Evolutionary conservation across 768 basidiomycete species (phyloP), one percentile per base, ranked within the genome.

Genomic region (Pulveroboletus sp.): DNA sequence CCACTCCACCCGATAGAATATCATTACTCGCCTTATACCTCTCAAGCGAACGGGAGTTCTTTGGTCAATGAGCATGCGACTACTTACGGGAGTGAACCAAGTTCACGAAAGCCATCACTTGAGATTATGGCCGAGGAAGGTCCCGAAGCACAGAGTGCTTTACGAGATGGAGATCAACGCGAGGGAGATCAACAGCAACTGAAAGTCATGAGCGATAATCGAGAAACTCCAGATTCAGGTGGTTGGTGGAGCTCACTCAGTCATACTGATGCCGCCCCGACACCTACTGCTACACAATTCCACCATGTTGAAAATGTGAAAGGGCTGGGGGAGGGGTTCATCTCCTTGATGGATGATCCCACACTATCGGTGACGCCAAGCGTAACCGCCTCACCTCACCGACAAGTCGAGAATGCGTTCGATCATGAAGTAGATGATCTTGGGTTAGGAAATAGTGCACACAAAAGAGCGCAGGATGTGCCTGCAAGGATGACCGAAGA

Each of bases 371-470:
- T 75, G 37, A 64, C 69, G 15, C 68, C 59, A 14, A 66, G 42
- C 21, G 32, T 39, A 18, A 50, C 49, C 8, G 24, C 55, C 26
- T 35, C 58, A 32, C 36, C 58, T 17, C 47, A 5, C 35, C 59
- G 48, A 27, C 49, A 45, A 32, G 59, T 37, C 28, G 32, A 55
- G 39, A 41, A 47, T 48, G 15, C 26, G n/a, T 50, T 51, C 45
- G 66, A 73, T 8, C 81, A 82, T 8, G 87, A 87, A 1, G 86
- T 84, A 1, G 93, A 95, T 39, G 93, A 96, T 62, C 77, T 99
- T 44, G 96, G 96, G 1, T 77, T 98, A 54, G 92, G 93, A 3
- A 99, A 98, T 62, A 73, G 69, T 13, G 76, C 77, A 41, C 65
- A 55, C 17, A 77, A 69, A 61, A 60, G 62, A 41, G 74, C 69